These are phyloP conservation scores for Solanum paucissectum DNA, from an alignment of 257 asterid species.

Conservation along the genomic window DNA sequence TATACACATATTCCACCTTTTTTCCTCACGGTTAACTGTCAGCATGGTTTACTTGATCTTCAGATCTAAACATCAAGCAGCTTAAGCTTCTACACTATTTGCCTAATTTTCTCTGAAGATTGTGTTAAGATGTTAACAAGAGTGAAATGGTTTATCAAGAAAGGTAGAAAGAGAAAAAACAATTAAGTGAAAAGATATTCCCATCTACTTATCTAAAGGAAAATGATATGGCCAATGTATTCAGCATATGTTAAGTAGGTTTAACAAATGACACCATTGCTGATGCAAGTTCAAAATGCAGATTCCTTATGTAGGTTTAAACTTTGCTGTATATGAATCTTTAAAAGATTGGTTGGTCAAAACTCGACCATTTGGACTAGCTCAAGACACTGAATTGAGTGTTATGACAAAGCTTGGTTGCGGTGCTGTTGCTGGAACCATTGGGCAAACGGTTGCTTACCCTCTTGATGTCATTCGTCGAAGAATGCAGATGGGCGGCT, in stretches of 20 bases:
- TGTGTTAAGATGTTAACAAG: neutral
- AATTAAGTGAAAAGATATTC: neutral
- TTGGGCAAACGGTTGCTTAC: constrained; percentile 95
- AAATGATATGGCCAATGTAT: neutral
- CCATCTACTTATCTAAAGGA: neutral
- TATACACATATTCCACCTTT: neutral
- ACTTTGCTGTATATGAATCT: constrained; percentile 95
- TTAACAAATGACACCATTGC: neutral
- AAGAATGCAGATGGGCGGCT: constrained; percentile 99
- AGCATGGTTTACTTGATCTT: neutral
- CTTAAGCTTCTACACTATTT: neutral
- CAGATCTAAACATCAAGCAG: neutral
- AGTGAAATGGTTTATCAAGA: neutral
- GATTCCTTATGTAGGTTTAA: constrained; percentile 97
- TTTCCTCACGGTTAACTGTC: neutral
- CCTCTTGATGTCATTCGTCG: constrained; percentile 96
- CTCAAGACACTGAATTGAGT: constrained; percentile 69
- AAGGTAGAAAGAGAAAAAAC: neutral
- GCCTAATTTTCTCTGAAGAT: neutral
- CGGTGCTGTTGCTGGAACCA: constrained; percentile 94
- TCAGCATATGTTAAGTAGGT: neutral
- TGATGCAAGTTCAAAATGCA: constrained; percentile 20
- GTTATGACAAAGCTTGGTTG: constrained; percentile 77
- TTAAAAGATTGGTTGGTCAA: constrained; percentile 78
- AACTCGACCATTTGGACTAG: constrained; percentile 50